Conservation (phyloP, 2,329 filamentous ascomycete species). For the Botrytis medusae region DNA sequence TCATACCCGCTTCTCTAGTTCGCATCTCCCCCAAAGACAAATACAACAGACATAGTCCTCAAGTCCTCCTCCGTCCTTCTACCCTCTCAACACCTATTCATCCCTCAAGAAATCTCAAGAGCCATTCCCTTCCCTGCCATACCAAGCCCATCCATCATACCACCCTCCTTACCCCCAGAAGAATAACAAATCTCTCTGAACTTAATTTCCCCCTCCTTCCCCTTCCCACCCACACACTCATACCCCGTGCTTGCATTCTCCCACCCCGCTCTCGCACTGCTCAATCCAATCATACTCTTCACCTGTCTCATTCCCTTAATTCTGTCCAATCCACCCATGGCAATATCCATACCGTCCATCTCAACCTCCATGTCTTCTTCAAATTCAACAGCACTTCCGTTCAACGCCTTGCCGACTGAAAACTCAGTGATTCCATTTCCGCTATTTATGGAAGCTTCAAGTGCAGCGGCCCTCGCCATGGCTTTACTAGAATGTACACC, state of each 20-base stretch:
- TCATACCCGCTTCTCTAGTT: too few relatives aligned
- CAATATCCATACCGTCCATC: neutral
- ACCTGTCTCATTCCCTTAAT: neutral
- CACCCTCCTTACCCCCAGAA: neutral
- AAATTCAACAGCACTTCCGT: constrained; percentile 4
- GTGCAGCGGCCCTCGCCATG: constrained; percentile 6
- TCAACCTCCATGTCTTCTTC: neutral
- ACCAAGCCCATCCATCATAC: neutral
- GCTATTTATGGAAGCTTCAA: neutral
- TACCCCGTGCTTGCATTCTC: neutral
- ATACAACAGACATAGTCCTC: neutral
- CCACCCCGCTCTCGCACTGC: neutral
- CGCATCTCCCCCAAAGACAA: neutral
- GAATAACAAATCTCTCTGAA: constrained; percentile 20
- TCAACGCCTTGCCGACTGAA: neutral
- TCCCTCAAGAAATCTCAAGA: constrained; percentile 10
- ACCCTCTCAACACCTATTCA: neutral
- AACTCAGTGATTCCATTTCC: neutral
- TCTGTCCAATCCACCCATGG: neutral
- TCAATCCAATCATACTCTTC: constrained; percentile 9
- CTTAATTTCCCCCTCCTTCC: neutral
- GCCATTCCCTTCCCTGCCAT: neutral
- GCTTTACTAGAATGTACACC: constrained; percentile 19
- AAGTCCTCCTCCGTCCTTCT: neutral
- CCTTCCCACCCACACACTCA: neutral